phyloP scores from a whole-genome alignment of 1,284 basidiomycete species.

The Puccinia polysora region DNA sequence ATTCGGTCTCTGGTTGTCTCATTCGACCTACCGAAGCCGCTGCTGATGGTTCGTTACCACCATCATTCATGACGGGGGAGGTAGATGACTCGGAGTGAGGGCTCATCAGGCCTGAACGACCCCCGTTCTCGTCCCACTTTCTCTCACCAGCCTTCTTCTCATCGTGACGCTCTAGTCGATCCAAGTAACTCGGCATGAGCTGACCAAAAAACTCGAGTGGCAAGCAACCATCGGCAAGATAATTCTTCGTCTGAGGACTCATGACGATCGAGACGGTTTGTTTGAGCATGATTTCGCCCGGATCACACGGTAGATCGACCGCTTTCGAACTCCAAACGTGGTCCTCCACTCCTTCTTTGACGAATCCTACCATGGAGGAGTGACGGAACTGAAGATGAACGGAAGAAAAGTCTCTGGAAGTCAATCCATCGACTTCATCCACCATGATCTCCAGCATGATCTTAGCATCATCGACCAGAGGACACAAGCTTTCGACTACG shows the following conservation, averaged over 20 bases:
- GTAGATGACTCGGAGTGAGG: slow-evolving; percentile 38
- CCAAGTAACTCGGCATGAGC: slow-evolving; percentile 72
- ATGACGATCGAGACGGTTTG: slow-evolving; percentile 71
- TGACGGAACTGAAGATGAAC: slow-evolving; percentile 78
- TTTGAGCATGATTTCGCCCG: slow-evolving; percentile 73
- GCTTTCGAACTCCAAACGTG: slow-evolving; percentile 66
- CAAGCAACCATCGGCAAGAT: slow-evolving; percentile 70
- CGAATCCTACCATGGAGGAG: slow-evolving; percentile 71
- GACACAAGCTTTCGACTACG: slow-evolving; percentile 59
- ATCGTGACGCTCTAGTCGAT: slow-evolving; percentile 84
- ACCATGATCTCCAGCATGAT: slow-evolving; percentile 59
- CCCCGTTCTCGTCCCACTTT: slow-evolving; percentile 70
- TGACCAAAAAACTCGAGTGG: slow-evolving; percentile 83
- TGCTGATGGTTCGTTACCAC: slow-evolving; percentile 45
- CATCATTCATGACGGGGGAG: slow-evolving; percentile 28
- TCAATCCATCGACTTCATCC: slow-evolving; percentile 71
- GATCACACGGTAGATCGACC: slow-evolving; percentile 67
- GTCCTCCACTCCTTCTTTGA: slow-evolving; percentile 65
- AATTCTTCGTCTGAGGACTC: slow-evolving; percentile 66
- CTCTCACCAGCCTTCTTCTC: slow-evolving; percentile 67
- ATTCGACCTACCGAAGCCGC: slow-evolving; percentile 59
- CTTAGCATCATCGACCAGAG: slow-evolving; percentile 32
- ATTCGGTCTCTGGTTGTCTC: slow-evolving; percentile 84
- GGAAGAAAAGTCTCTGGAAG: slow-evolving; percentile 72
- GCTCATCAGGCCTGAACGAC: slow-evolving; percentile 52